Base-by-base conservation (phyloP, 441 rosid species). In the Iberis amara region DNA sequence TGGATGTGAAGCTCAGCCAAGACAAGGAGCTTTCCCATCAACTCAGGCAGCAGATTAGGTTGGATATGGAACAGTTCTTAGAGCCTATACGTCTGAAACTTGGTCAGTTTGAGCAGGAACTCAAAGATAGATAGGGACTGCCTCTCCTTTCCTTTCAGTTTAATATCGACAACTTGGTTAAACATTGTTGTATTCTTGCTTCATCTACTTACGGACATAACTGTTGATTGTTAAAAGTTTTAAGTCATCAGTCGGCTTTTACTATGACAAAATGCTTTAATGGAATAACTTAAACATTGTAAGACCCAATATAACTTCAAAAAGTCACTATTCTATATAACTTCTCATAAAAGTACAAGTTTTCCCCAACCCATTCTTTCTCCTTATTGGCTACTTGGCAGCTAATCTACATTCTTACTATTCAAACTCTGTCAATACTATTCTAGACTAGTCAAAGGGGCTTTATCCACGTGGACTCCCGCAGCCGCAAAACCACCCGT, bases 61-160 rank as follows among this genome's bases (percentile, higher is more conserved):
- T 73, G 73, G 86, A 87, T 61, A 55, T 90, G 83, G 80, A 79
- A 75, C 73, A 65, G 36, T 80, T 90, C 69, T 28, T 83, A 80
- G 74, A 76, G 71, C 92, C 98, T 26, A 74, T 87, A 33, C 85
- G 79, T n/a, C 78, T 79, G 67, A 90, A 77, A 68, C 68, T 87
- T 71, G 58, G 57, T 43, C 83, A 76, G 66, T 90, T 90, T 5
- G 98, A 90, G 75, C 80, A 77, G 66, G 98, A 90, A 66, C 87
- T 90, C 43, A 87, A 78, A 70, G 90, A 81, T 43, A 64, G 88
- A 57, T 87, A 85, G 77, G 61, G 41, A 6, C 6, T 52, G 24
- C 33, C 49, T 23, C 37, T 41, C 8, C 11, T 51, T 51, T 32
- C 24, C n/a, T 52, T 57, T 44, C 43, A 38, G 4, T 26, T 6